Evolutionary conservation across 441 rosid species (phyloP).

Genomic region (Croton laevigatus): DNA sequence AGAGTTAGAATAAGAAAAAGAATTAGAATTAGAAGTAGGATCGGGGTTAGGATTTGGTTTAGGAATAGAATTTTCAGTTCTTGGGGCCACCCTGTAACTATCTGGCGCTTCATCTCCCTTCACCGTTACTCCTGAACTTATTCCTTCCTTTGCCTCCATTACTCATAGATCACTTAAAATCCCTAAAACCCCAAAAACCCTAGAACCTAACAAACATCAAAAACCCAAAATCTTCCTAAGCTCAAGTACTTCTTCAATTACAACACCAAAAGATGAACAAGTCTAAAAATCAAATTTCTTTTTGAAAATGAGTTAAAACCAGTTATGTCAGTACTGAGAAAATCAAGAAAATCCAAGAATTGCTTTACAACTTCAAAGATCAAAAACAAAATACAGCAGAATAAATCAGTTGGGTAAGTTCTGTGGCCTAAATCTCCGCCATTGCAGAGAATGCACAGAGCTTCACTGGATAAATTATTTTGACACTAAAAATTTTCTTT

Average conservation of each 20-base stretch:
- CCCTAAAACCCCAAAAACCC: slow-evolving; percentile 37
- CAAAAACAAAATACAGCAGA: slow-evolving; percentile 22
- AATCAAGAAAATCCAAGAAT: slow-evolving; percentile 16
- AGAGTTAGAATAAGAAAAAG: slow-evolving; percentile 2
- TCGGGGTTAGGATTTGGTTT: background rate
- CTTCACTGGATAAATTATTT: slow-evolving; percentile 36
- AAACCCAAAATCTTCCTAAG: slow-evolving; percentile 22
- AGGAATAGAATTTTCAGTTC: slow-evolving; percentile 42
- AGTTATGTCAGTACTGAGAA: slow-evolving; percentile 11
- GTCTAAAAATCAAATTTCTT: background rate
- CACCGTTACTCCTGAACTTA: slow-evolving; percentile 43
- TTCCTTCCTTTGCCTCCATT: slow-evolving; percentile 68
- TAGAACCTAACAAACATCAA: slow-evolving; percentile 36
- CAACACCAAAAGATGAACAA: slow-evolving; percentile 15
- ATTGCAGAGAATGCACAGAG: slow-evolving; percentile 45
- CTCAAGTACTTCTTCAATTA: slow-evolving; percentile 18
- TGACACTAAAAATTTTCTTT: slow-evolving; percentile 17
- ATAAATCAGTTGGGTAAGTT: slow-evolving; percentile 10
- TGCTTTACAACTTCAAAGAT: slow-evolving; percentile 23
- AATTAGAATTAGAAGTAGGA: background rate
- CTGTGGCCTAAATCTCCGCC: slow-evolving; percentile 38
- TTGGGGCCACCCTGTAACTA: slow-evolving; percentile 50
- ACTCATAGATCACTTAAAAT: slow-evolving; percentile 31
- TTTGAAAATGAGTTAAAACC: slow-evolving; percentile 19
- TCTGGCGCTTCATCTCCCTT: slow-evolving; percentile 53